Percentiles rank a stretch among this genome's conserved stretches.
Conservation (phyloP, 148 eudicot genomes). For the Chenopodium formosanum region DNA sequence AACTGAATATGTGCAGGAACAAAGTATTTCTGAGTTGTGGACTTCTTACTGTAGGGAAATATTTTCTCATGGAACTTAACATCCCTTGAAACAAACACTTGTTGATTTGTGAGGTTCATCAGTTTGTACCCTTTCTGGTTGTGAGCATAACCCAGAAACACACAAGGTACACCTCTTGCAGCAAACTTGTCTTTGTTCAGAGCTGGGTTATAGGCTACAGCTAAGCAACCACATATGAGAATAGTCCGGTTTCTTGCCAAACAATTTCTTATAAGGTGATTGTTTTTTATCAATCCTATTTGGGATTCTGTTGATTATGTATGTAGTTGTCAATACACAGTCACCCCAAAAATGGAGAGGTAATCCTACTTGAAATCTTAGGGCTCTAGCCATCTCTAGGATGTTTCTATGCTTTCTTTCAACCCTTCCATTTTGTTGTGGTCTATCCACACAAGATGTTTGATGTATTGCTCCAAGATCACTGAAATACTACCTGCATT, state of each 20-base stretch:
- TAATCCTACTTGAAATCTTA: neutral
- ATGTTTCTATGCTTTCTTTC: neutral
- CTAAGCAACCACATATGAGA: neutral
- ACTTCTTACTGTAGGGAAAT: too few species aligned
- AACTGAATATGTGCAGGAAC: too few species aligned
- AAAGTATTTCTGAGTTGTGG: too few species aligned
- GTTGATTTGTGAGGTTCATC: too few species aligned
- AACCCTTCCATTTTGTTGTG: neutral
- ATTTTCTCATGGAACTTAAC: too few species aligned
- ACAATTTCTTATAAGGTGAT: neutral
- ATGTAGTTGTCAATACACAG: neutral
- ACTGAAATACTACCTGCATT: neutral
- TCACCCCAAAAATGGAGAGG: neutral
- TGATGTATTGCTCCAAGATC: neutral
- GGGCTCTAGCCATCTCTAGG: neutral
- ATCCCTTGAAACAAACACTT: neutral
- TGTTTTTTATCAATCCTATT: neutral
- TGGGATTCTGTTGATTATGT: neutral
- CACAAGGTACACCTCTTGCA: neutral
- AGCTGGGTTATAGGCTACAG: neutral
- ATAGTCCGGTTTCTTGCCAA: neutral
- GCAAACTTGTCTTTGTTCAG: neutral
- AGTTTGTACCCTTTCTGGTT: neutral
- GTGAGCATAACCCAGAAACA: neutral
- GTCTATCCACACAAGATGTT: neutral